Evolutionary conservation across 2,329 filamentous ascomycete genomes (phyloP).

Genomic region (Huntiella abstrusa): DNA sequence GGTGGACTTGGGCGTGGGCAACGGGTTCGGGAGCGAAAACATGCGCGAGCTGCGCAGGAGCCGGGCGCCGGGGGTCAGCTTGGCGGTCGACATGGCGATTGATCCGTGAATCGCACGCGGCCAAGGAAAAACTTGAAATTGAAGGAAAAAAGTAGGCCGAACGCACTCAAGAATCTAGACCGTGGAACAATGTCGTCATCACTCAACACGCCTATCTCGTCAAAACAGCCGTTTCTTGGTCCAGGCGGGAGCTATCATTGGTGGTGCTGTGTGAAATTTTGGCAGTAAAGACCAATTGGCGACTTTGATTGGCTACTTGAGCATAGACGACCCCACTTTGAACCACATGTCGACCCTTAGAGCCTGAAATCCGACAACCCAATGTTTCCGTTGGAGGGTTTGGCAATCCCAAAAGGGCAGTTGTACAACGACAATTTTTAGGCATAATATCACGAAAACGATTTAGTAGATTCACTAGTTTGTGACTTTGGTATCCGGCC

Average conservation of each 20-base stretch:
- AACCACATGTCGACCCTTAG: no score
- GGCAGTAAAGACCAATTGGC: constrained; percentile 1
- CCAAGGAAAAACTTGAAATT: neutral
- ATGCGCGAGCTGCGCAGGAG: constrained; percentile 75
- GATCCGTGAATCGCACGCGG: no score
- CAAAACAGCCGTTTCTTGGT: neutral
- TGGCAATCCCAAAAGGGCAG: neutral
- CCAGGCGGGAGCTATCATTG: neutral
- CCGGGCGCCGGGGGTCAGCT: constrained; percentile 40
- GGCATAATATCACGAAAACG: neutral
- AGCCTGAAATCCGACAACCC: no score
- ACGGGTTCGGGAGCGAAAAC: constrained; percentile 65
- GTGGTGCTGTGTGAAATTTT: constrained; percentile 11
- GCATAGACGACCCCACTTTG: no score
- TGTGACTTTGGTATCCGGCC: no score
- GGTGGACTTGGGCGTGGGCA: constrained; percentile 31
- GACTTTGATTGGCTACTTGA: constrained; percentile 4
- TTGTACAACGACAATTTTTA: no score
- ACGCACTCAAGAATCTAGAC: neutral
- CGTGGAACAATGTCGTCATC: neutral
- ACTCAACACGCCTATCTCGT: neutral
- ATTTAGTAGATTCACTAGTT: neutral
- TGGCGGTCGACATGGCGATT: constrained; percentile 8
- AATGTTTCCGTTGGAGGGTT: no score
- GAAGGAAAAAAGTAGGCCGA: neutral